phyloP scores from a whole-genome alignment of 345 rosid species.

The Excoecaria agallocha region DNA sequence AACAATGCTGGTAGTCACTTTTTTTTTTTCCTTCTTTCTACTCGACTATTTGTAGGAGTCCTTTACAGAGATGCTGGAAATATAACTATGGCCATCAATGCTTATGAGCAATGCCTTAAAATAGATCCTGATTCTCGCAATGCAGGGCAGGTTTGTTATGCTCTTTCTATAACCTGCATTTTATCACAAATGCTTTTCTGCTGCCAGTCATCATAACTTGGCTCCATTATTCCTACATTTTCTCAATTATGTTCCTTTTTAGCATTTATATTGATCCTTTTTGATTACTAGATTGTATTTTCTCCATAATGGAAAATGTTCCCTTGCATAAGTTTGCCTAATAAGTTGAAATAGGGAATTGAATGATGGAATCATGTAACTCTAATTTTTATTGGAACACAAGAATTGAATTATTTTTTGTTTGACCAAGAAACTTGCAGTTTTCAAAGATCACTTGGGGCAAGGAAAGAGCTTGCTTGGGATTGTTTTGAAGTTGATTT shows the following conservation, averaged over 20 bases:
- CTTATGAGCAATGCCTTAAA: conserved; percentile 97
- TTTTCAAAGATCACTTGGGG: not conserved
- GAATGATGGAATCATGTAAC: not conserved
- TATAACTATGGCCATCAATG: conserved; percentile 74
- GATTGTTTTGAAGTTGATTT: not conserved
- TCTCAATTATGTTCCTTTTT: too few relatives aligned
- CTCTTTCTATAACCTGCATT: not conserved
- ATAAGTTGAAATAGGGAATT: not conserved
- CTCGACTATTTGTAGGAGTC: conserved; percentile 54
- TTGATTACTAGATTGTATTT: not conserved
- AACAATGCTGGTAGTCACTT: not conserved
- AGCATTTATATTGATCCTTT: not conserved
- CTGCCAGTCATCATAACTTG: not conserved
- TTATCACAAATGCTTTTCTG: not conserved
- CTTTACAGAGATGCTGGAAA: conserved; percentile 98
- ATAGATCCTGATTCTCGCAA: conserved; percentile 99
- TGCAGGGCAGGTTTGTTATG: conserved; percentile 84
- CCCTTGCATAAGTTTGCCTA: not conserved
- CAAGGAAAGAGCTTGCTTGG: not conserved
- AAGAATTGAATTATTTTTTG: not conserved
- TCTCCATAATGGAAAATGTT: not conserved
- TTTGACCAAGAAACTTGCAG: not conserved
- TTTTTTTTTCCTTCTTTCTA: not conserved
- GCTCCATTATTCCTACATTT: not conserved
- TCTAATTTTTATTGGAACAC: not conserved